Conservation (phyloP, 768 basidiomycete species). For the Xerocomellus dryophilus region DNA sequence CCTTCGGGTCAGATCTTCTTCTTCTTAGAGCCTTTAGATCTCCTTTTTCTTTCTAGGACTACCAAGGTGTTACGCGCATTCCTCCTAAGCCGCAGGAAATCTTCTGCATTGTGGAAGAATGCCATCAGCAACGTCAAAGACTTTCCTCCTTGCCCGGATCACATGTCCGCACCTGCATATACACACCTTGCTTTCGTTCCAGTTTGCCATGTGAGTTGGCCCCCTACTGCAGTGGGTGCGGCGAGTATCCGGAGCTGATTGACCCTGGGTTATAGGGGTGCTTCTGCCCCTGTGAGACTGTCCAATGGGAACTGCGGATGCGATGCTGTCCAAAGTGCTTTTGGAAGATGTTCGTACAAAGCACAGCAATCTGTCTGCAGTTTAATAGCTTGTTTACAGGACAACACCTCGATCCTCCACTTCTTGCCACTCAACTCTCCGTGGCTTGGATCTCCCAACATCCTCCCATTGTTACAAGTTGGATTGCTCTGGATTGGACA, state of each 20-base stretch:
- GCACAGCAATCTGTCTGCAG: background rate
- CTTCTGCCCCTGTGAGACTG: conserved; percentile 7
- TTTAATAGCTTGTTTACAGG: conserved; percentile 1
- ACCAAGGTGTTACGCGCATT: conserved; percentile 30
- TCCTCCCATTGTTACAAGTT: background rate
- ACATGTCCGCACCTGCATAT: conserved; percentile 31
- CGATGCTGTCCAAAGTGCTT: conserved; percentile 7
- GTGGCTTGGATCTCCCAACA: background rate
- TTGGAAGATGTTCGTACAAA: conserved; percentile 6
- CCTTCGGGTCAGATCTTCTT: conserved; percentile 18
- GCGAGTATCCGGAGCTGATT: background rate
- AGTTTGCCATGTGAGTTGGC: conserved; percentile 30
- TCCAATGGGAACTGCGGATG: conserved; percentile 16
- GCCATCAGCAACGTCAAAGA: conserved; percentile 18
- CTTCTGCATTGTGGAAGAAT: conserved; percentile 26
- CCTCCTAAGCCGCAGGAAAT: conserved; percentile 20
- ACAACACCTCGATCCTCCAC: background rate
- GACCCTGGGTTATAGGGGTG: conserved; percentile 4
- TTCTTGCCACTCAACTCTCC: background rate
- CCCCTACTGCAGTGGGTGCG: background rate
- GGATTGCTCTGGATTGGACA: accelerated
- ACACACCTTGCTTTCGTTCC: conserved; percentile 27
- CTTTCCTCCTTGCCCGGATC: conserved; percentile 27
- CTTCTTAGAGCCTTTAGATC: conserved; percentile 30
- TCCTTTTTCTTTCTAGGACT: conserved; percentile 32